Percentiles rank a stretch among this genome's conserved stretches.
Evolutionary conservation across 2,329 filamentous ascomycete species (phyloP).

Genomic region (Fusarium subtropicale): DNA sequence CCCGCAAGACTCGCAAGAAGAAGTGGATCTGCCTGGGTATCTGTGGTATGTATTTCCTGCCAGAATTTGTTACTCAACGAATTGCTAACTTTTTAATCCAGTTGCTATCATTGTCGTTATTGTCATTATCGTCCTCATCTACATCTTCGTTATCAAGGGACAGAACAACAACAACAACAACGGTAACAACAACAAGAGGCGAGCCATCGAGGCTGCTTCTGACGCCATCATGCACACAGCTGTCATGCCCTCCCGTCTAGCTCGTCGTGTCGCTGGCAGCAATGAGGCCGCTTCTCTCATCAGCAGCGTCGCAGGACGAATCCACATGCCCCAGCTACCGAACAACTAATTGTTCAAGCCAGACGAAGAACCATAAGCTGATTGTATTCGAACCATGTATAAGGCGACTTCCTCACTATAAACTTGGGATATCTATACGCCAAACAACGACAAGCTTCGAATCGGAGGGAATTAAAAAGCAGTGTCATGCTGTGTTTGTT

Average conservation of each 20-base stretch:
- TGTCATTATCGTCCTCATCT: slow-evolving; percentile 63
- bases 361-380: not conserved
- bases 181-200: slow-evolving; percentile 49
- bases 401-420: not conserved
- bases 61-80: not conserved
- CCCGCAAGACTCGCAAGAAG: slow-evolving; percentile 84
- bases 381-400: not conserved
- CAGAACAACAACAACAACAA: slow-evolving; percentile 38
- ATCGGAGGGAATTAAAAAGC: slow-evolving; percentile 13
- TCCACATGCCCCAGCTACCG: slow-evolving; percentile 45
- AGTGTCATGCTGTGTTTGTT: slow-evolving; percentile 19
- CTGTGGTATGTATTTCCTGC: slow-evolving; percentile 59
- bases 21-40: slow-evolving; percentile 97
- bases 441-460: slow-evolving; percentile 1
- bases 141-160: slow-evolving; percentile 57
- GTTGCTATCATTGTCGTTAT: slow-evolving; percentile 66
- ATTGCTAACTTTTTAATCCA: slow-evolving; percentile 50
- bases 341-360: slow-evolving; percentile 24
- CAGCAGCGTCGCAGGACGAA: slow-evolving; percentile 31
- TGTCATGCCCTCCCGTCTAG: slow-evolving; percentile 31
- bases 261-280: slow-evolving; percentile 27
- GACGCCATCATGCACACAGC: slow-evolving; percentile 41
- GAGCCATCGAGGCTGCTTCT: slow-evolving; percentile 45
- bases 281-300: slow-evolving; percentile 29
- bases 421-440: slow-evolving; percentile 4